phyloP scores from a whole-genome alignment of 129 eudicot genomes.

The Solidago caesia region DNA sequence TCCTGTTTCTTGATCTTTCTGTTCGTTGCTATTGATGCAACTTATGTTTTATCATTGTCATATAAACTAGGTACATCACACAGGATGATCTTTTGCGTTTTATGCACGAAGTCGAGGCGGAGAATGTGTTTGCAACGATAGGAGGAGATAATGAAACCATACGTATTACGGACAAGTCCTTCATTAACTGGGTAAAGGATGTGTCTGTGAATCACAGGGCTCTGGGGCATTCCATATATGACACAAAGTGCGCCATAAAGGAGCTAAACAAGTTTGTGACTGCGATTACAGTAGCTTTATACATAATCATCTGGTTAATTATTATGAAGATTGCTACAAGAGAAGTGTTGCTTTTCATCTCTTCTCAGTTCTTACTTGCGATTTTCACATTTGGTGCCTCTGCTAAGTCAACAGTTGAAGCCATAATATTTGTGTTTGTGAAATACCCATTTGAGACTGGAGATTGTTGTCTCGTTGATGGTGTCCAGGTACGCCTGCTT shows the following conservation, averaged over 20 bases:
- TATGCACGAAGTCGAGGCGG: not conserved
- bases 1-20: not conserved
- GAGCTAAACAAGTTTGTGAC: slow-evolving; percentile 2
- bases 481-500: not conserved
- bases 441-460: slow-evolving; percentile 1
- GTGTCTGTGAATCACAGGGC: not conserved
- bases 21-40: not conserved
- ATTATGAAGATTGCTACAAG: not conserved
- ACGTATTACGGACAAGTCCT: not conserved
- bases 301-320: not conserved
- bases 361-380: slow-evolving; percentile 5
- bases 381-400: not conserved
- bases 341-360: slow-evolving; percentile 9
- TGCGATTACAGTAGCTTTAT: not conserved
- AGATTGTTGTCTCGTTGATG: not conserved
- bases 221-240: not conserved
- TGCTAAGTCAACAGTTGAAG: not conserved
- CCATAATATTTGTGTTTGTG: slow-evolving; percentile 10
- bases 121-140: not conserved
- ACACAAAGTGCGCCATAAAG: not conserved
- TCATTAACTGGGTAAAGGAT: not conserved
- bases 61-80: not conserved
- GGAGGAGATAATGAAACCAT: not conserved
- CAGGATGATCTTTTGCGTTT: not conserved
- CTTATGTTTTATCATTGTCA: not conserved